Conservation (phyloP, 257 asterid genomes). For the Salvia miltiorrhiza region DNA sequence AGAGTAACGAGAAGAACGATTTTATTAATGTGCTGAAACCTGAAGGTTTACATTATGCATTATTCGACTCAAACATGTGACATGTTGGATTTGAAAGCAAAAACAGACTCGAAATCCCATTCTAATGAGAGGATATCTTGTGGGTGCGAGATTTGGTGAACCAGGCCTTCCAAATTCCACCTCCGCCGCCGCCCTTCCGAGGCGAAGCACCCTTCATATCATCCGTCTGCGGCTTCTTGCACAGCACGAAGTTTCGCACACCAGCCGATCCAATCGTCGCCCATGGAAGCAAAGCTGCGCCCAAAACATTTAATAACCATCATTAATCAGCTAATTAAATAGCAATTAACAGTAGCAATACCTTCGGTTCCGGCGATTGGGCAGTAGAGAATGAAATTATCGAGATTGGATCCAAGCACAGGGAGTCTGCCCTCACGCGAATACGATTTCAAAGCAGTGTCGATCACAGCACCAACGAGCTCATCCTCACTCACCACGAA, state of each 20-base stretch:
- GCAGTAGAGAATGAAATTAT: slow-evolving; percentile 58
- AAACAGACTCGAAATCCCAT: neutral
- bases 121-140: slow-evolving; percentile 60
- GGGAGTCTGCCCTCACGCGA: slow-evolving; percentile 90
- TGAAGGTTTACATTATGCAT: neutral
- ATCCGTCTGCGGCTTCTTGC: slow-evolving; percentile 59
- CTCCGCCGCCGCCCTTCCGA: slow-evolving; percentile 34
- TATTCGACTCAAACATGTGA: neutral
- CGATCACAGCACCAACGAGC: slow-evolving; percentile 60
- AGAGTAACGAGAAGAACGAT: neutral
- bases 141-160: slow-evolving; percentile 54
- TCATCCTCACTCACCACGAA: slow-evolving; percentile 78
- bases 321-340: neutral
- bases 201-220: slow-evolving; percentile 25
- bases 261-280: slow-evolving; percentile 76
- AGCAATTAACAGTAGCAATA: neutral
- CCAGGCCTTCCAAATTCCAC: slow-evolving; percentile 66
- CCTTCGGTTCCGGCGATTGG: slow-evolving; percentile 68
- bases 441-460: slow-evolving; percentile 63
- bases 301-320: neutral
- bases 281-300: slow-evolving; percentile 71
- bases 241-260: slow-evolving; percentile 63
- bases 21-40: neutral
- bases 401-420: slow-evolving; percentile 55
- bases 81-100: neutral